Conservation (phyloP, 345 rosid genomes). For the Pugionium dolabratum region DNA sequence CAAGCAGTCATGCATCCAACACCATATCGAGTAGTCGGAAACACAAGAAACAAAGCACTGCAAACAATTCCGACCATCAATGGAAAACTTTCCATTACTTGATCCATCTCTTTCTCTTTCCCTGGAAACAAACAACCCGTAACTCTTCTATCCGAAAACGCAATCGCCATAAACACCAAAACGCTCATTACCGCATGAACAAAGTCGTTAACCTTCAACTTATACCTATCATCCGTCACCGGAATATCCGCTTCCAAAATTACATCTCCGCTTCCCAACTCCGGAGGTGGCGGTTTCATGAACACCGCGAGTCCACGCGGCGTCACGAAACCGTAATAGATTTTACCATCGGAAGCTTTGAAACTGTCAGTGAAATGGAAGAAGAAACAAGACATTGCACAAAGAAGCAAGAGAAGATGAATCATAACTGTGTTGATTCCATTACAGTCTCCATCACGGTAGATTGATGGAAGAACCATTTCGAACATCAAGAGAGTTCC, state of each 20-base stretch:
- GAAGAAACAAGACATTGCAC: conserved; percentile 69
- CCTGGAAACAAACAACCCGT: conserved; percentile 60
- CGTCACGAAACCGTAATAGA: conserved; percentile 69
- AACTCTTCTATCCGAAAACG: conserved; percentile 65
- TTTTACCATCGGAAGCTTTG: conserved; percentile 57
- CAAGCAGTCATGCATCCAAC: conserved; percentile 65
- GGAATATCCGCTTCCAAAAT: conserved; percentile 46
- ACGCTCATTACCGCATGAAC: conserved; percentile 73
- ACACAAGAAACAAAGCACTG: conserved; percentile 67
- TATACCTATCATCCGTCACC: conserved; percentile 60
- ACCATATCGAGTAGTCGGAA: conserved; percentile 64
- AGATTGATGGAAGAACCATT: conserved; percentile 67
- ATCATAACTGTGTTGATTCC: conserved; percentile 56
- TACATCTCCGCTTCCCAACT: conserved; percentile 47
- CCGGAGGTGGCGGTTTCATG: conserved; percentile 32
- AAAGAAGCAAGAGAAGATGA: conserved; percentile 49
- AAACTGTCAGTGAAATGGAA: conserved; percentile 75
- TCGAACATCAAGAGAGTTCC: conserved; percentile 79
- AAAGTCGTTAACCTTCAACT: conserved; percentile 55
- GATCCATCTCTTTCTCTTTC: conserved; percentile 67
- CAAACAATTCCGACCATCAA: conserved; percentile 71
- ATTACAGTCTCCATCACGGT: conserved; percentile 56
- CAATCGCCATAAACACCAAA: conserved; percentile 68
- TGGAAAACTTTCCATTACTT: conserved; percentile 78
- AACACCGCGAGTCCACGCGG: conserved; percentile 66